Evolutionary conservation across 352 stramenopile genomes (phyloP), one percentile per base, ranked within the genome.

Genomic region (Pythium grandisporangium): DNA sequence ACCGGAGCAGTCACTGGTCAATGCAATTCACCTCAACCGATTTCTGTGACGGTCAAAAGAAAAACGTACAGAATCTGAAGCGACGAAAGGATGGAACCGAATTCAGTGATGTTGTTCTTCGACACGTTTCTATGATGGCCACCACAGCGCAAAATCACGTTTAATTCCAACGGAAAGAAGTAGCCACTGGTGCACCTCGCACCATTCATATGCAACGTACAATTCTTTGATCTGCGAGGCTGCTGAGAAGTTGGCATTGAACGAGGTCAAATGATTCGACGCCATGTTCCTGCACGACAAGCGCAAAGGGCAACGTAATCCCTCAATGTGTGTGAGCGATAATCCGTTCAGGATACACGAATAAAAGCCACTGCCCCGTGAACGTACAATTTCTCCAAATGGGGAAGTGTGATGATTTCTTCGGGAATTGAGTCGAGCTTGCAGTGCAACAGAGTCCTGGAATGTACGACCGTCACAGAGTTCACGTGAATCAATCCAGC

Each of bases 71-170:
- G 47, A 4, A 35, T 56, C 14, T 58, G 55, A 16, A 81, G 41
- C 16, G 53, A 22, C 11, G 71, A 58, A 8, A 80, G 41, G 4
- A 54, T 46, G 20, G 61, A 29, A 40, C 64, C 66, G 48, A 66
- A 84, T 25, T 20, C 45, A 4, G 47, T 43, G 17, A 84, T 30
- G 6, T 17, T 30, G 30, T 84, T 84, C 52, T 70, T 48, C 5
- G 68, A 75, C 14, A 63, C 32, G 32, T 84, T 84, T 19, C 70
- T 84, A 51, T 34, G 25, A n/a, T n/a, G n/a, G n/a, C n/a, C n/a
- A n/a, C n/a, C n/a, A n/a, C n/a, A n/a, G n/a, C n/a, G n/a, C n/a
- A n/a, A n/a, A n/a, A n/a, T n/a, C n/a, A n/a, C n/a, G n/a, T n/a
- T n/a, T n/a, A n/a, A n/a, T n/a, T n/a, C n/a, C n/a, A n/a, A n/a